phyloP scores from a whole-genome alignment of 2,329 filamentous ascomycete genomes.

The Cercospora sp. region DNA sequence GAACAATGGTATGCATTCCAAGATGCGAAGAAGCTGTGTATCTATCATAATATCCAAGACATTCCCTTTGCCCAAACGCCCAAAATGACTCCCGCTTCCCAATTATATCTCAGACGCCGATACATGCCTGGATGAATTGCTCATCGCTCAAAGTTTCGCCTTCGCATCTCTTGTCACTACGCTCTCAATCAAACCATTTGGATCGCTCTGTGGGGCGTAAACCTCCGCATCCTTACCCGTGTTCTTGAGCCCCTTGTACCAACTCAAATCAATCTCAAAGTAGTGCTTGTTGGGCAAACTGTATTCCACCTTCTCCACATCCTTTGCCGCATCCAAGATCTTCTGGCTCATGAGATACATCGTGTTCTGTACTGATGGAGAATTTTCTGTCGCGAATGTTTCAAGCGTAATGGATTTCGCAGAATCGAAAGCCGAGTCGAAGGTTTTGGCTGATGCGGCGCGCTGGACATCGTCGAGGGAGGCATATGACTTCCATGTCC shows the following conservation, averaged over 20 bases:
- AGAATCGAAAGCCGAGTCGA: constrained; percentile 75
- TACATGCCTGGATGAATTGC: not conserved
- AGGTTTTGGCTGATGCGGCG: constrained; percentile 61
- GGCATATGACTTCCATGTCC: constrained; percentile 78
- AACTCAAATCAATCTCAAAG: constrained; percentile 94
- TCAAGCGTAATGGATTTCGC: constrained; percentile 86
- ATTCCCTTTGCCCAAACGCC: not conserved
- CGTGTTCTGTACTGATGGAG: constrained; percentile 90
- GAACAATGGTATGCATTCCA: not conserved
- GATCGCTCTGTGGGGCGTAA: constrained; percentile 86
- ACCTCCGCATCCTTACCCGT: constrained; percentile 94
- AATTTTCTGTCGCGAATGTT: constrained; percentile 86
- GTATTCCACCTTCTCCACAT: constrained; percentile 74
- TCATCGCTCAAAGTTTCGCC: constrained; percentile 29
- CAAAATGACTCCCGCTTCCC: not conserved
- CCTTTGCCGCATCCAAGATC: constrained; percentile 74
- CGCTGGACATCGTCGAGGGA: constrained; percentile 67
- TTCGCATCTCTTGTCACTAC: constrained; percentile 66
- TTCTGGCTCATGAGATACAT: constrained; percentile 98
- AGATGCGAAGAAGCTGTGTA: not conserved
- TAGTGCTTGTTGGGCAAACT: constrained; percentile 97
- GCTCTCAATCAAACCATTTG: constrained; percentile 94
- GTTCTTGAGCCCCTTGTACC: constrained; percentile 95
- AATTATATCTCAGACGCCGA: not conserved
- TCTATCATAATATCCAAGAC: not conserved